Conservation (phyloP, 2,329 filamentous ascomycete genomes). For the Cladosporium halotolerans region DNA sequence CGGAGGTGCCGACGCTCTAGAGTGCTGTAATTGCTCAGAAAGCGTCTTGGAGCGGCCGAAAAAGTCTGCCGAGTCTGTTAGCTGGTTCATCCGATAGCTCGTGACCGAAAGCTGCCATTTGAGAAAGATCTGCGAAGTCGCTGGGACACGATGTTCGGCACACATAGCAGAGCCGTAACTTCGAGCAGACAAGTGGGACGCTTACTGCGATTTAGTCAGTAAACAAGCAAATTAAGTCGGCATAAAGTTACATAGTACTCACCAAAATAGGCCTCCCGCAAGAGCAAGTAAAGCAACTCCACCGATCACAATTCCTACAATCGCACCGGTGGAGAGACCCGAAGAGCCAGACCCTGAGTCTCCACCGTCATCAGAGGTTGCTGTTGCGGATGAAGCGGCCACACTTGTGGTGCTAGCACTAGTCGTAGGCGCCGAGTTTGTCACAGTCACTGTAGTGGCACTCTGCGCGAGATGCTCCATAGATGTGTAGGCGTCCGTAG, state of each 20-base stretch:
- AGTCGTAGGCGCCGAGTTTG: conserved; percentile 14
- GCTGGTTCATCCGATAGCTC: not conserved
- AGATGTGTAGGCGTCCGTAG: conserved; percentile 30
- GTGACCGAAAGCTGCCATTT: too few relatives aligned
- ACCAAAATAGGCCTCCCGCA: conserved; percentile 55
- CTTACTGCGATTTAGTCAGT: conserved; percentile 2
- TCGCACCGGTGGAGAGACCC: conserved; percentile 34
- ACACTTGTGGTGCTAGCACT: conserved; percentile 12
- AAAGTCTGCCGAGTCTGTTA: conserved; percentile 31
- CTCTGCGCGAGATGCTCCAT: conserved; percentile 19
- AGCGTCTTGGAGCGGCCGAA: conserved; percentile 45
- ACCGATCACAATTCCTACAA: conserved; percentile 54
- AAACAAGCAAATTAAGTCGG: not conserved
- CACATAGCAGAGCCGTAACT: too few relatives aligned
- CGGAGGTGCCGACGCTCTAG: not conserved
- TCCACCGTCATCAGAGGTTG: conserved; percentile 2
- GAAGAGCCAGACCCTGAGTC: not conserved
- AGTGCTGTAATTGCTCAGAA: conserved; percentile 13
- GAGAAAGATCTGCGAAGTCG: too few relatives aligned
- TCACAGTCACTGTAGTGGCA: conserved; percentile 17
- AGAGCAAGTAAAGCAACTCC: conserved; percentile 56
- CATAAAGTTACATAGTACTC: not conserved
- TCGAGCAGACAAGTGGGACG: not conserved
- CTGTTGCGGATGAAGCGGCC: conserved; percentile 13
- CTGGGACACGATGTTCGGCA: too few relatives aligned